Evolutionary conservation across 805 yeast genomes (phyloP).

Genomic region (Debaryomyces castellii): DNA sequence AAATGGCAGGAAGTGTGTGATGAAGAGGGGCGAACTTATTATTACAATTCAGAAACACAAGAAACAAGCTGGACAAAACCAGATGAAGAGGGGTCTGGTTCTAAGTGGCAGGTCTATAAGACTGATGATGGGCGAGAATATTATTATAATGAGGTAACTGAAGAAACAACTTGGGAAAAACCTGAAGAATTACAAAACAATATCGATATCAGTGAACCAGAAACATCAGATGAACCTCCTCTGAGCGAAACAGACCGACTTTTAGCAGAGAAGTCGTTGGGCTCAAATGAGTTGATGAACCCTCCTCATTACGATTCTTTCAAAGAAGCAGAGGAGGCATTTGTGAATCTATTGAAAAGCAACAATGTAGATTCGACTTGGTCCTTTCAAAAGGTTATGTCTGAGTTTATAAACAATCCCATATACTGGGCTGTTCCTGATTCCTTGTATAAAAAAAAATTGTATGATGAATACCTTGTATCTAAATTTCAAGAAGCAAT

Average conservation of each 20-base stretch:
- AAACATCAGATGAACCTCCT: neutral
- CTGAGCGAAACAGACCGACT: slow-evolving; percentile 7
- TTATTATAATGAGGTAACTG: slow-evolving; percentile 64
- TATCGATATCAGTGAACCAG: slow-evolving; percentile 1
- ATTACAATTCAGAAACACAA: slow-evolving; percentile 62
- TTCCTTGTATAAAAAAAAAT: slow-evolving; percentile 55
- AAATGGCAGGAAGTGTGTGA: slow-evolving; percentile 67
- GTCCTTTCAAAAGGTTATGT: slow-evolving; percentile 70
- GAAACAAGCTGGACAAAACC: slow-evolving; percentile 86
- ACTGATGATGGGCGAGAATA: slow-evolving; percentile 61
- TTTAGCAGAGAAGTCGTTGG: slow-evolving; percentile 19
- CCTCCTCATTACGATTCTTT: slow-evolving; percentile 17
- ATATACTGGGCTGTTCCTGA: slow-evolving; percentile 69
- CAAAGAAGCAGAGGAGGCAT: slow-evolving; percentile 45
- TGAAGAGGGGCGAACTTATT: slow-evolving; percentile 68
- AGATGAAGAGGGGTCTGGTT: slow-evolving; percentile 40
- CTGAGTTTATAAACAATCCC: slow-evolving; percentile 54
- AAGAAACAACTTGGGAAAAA: slow-evolving; percentile 78
- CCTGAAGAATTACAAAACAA: slow-evolving; percentile 48
- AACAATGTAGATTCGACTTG: slow-evolving; percentile 67
- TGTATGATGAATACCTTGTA: slow-evolving; percentile 64
- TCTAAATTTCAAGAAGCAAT: slow-evolving; percentile 46
- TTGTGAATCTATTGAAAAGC: slow-evolving; percentile 52
- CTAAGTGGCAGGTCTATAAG: slow-evolving; percentile 43
- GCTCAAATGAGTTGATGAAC: slow-evolving; percentile 21